These are phyloP conservation scores for Patellifolia procumbens DNA, from an alignment of 179 eudicot genomes.

Conservation along the genomic window DNA sequence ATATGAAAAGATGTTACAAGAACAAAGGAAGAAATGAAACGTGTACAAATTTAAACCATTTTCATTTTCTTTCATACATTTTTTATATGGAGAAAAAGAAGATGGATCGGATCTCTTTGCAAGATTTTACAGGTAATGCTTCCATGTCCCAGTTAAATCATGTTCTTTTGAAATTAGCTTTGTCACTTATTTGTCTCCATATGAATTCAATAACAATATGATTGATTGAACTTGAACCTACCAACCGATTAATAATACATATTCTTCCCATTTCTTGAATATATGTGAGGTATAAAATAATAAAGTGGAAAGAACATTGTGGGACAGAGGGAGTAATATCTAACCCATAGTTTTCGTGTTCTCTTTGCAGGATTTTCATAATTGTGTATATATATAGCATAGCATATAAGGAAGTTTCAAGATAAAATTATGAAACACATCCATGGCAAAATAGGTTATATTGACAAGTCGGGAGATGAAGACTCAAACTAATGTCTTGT, in stretches of 20 bases:
- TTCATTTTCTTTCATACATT: conserved; percentile 15
- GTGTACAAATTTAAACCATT: conserved; percentile 8
- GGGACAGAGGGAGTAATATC: too few species aligned
- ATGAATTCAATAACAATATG: background rate
- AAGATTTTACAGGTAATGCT: conserved; percentile 24
- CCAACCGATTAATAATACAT: background rate
- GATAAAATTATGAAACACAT: background rate
- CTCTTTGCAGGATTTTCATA: conserved; percentile 1
- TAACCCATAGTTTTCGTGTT: background rate
- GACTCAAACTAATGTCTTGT: background rate
- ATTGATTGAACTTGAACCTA: background rate
- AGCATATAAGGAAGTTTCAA: background rate
- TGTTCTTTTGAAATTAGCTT: background rate
- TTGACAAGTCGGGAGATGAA: background rate
- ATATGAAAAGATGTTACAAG: conserved; percentile 53
- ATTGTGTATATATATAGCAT: background rate
- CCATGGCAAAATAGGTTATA: conserved; percentile 9
- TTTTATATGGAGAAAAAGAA: background rate
- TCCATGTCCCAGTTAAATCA: background rate
- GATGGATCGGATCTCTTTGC: background rate
- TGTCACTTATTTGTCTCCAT: conserved; percentile 1
- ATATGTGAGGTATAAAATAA: too few species aligned
- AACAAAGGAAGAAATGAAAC: conserved; percentile 50
- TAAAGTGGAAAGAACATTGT: too few species aligned
- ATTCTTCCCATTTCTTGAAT: too few species aligned